Evolutionary conservation across 805 yeast genomes (phyloP).

Genomic region (Spathaspora girioi): DNA sequence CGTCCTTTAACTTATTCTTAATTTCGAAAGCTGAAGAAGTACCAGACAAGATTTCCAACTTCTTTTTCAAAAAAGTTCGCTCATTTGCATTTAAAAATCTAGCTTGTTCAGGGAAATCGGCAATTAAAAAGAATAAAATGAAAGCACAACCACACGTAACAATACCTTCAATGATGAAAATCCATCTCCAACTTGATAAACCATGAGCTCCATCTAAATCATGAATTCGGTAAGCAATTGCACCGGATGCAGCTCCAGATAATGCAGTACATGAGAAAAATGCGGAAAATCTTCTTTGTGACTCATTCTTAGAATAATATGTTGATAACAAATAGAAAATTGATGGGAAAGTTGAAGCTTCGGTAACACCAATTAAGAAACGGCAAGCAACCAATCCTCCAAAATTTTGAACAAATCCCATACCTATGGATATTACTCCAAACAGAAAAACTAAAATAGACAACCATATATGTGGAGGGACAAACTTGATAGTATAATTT

Average conservation of each 20-base stretch:
- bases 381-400: constrained; percentile 61
- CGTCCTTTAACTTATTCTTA: constrained; percentile 44
- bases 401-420: constrained; percentile 60
- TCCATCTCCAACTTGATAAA: constrained; percentile 47
- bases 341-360: constrained; percentile 73
- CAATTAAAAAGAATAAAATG: constrained; percentile 45
- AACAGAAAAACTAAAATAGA: constrained; percentile 56
- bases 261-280: constrained; percentile 70
- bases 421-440: constrained; percentile 61
- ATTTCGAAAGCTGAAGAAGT: constrained; percentile 46
- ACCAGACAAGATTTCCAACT: constrained; percentile 49
- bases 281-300: constrained; percentile 65
- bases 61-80: constrained; percentile 40
- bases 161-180: constrained; percentile 47
- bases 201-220: constrained; percentile 48
- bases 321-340: constrained; percentile 66
- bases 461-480: constrained; percentile 66
- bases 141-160: constrained; percentile 33
- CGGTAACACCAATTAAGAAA: constrained; percentile 62
- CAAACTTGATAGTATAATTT: constrained; percentile 54
- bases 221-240: constrained; percentile 62
- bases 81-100: constrained; percentile 50
- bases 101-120: constrained; percentile 73
- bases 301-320: constrained; percentile 61
- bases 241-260: constrained; percentile 79